phyloP scores from a whole-genome alignment of 768 basidiomycete species.

The Lactifluus rugatus region DNA sequence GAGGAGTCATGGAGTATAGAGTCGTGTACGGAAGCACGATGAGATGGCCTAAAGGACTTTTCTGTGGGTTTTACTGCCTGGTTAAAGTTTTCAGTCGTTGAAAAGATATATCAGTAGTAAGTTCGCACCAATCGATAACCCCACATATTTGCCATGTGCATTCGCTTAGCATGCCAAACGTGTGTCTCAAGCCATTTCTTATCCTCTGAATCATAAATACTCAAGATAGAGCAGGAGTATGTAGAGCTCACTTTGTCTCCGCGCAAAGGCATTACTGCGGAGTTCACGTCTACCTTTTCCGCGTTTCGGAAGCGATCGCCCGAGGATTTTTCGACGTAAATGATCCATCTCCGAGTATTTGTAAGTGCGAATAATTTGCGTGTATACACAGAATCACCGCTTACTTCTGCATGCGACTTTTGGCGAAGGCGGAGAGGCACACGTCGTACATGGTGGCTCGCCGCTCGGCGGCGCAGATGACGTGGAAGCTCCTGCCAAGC shows the following conservation, averaged over 20 bases:
- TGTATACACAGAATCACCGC: constrained; percentile 7
- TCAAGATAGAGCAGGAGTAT: not conserved
- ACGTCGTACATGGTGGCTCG: constrained; percentile 87
- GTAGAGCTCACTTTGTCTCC: constrained; percentile 58
- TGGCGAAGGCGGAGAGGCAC: constrained; percentile 78
- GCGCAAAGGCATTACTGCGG: constrained; percentile 51
- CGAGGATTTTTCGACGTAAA: constrained; percentile 31
- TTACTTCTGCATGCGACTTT: constrained; percentile 76
- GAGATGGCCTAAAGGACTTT: constrained; percentile 85
- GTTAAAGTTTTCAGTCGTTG: not conserved
- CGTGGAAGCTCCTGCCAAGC: constrained; percentile 92
- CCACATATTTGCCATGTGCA: constrained; percentile 92
- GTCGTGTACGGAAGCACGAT: constrained; percentile 78
- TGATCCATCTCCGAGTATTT: constrained; percentile 40
- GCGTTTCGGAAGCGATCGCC: constrained; percentile 46
- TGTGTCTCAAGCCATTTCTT: constrained; percentile 96
- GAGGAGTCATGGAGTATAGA: constrained; percentile 88
- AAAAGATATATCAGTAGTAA: not conserved
- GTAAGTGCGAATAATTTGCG: not conserved
- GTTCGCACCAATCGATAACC: constrained; percentile 69
- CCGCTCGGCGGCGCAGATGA: constrained; percentile 83
- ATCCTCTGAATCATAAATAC: constrained; percentile 40
- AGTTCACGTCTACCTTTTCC: constrained; percentile 52
- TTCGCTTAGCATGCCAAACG: constrained; percentile 94
- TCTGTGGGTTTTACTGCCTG: constrained; percentile 83